phyloP scores from a whole-genome alignment of 495 filamentous ascomycete genomes.

The Lophiotrema nucula region DNA sequence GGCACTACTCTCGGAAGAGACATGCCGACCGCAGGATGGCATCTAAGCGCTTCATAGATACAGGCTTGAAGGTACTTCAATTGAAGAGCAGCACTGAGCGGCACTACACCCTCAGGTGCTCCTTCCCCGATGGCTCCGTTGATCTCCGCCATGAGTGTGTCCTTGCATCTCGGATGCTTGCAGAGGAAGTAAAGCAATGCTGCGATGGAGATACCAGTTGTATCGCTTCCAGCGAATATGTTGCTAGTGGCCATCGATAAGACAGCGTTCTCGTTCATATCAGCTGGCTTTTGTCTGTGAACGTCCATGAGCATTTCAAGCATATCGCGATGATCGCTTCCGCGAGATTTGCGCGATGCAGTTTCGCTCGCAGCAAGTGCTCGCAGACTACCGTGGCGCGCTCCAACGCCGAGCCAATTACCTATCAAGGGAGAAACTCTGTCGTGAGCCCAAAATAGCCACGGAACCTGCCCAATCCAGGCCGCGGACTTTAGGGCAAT shows the following conservation, averaged over 20 bases:
- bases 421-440: conserved; percentile 34
- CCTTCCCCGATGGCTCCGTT: conserved; percentile 23
- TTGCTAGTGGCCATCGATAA: conserved; percentile 4
- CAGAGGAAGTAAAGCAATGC: conserved; percentile 36
- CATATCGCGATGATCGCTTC: conserved; percentile 34
- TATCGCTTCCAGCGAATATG: conserved; percentile 37
- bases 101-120: conserved; percentile 4
- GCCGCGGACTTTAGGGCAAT: neutral
- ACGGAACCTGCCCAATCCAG: conserved; percentile 9
- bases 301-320: conserved; percentile 31
- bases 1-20: conserved; percentile 37
- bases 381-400: conserved; percentile 38
- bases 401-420: conserved; percentile 37
- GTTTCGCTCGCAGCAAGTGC: conserved; percentile 36
- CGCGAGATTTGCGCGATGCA: conserved; percentile 28
- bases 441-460: conserved; percentile 19
- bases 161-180: conserved; percentile 19
- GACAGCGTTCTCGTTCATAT: conserved; percentile 33
- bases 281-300: conserved; percentile 35
- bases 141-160: conserved; percentile 29
- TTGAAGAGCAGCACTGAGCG: neutral
- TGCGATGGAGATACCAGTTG: conserved; percentile 34
- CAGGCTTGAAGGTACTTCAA: conserved; percentile 37
- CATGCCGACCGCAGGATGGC: conserved; percentile 22
- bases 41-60: conserved; percentile 44